Percentiles rank a stretch among this genome's conserved stretches.
Conservation (phyloP, 306 rosid genomes). For the Cucurbita argyrosperma region DNA sequence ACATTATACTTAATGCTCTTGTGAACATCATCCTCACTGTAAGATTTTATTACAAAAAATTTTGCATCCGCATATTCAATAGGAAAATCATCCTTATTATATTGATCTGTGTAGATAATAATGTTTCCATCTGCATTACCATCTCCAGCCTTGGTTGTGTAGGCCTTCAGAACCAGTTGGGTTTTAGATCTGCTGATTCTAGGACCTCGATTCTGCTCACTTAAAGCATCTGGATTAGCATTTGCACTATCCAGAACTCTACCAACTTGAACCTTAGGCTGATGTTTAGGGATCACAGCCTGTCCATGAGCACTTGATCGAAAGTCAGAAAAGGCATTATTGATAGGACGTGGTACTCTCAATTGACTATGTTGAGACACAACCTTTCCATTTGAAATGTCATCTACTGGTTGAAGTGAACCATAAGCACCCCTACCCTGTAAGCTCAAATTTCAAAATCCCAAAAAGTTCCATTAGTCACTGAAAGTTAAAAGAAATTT, state of each 20-base stretch:
- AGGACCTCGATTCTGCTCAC: slow-evolving; percentile 89
- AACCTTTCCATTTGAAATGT: slow-evolving; percentile 33
- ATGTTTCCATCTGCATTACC: slow-evolving; percentile 57
- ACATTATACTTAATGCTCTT: slow-evolving; percentile 88
- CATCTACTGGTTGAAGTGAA: slow-evolving; percentile 31
- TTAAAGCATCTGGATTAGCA: slow-evolving; percentile 44
- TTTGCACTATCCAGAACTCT: slow-evolving; percentile 30
- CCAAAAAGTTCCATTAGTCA: background rate
- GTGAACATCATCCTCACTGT: slow-evolving; percentile 97
- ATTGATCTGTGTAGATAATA: slow-evolving; percentile 53
- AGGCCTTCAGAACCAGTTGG: slow-evolving; percentile 51
- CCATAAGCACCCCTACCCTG: slow-evolving; percentile 41
- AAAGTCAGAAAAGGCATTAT: slow-evolving; percentile 38
- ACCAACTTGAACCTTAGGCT: slow-evolving; percentile 35
- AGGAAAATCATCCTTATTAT: slow-evolving; percentile 63
- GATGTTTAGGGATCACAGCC: slow-evolving; percentile 28
- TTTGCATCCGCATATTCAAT: slow-evolving; percentile 54
- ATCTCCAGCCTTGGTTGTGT: slow-evolving; percentile 62
- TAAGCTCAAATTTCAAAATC: slow-evolving; percentile 1
- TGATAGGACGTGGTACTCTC: slow-evolving; percentile 26
- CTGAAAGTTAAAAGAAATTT: background rate
- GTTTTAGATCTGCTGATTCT: slow-evolving; percentile 50
- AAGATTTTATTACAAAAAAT: slow-evolving; percentile 82
- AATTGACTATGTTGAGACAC: slow-evolving; percentile 31
- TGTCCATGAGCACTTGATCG: slow-evolving; percentile 42